Base-by-base conservation (phyloP, 1,284 basidiomycete species). In the Microbotryomycetes sp. region DNA sequence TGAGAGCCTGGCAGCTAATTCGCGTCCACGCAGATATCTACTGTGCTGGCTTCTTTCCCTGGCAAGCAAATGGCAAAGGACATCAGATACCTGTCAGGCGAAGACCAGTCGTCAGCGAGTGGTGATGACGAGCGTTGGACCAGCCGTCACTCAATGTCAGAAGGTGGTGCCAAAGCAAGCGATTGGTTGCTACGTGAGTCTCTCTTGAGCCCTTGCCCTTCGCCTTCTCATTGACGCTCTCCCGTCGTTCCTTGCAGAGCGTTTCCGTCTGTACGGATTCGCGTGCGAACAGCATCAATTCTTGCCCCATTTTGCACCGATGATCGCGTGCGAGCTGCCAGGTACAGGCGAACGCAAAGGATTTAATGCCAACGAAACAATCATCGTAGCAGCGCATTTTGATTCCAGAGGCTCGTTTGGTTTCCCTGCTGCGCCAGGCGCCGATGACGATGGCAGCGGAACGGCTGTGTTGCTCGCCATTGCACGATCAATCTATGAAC, bases 331-430 rank as follows among this genome's bases (percentile, higher is more conserved):
- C 59, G 52, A 32, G 3, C 19, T 68, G 16, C 57, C 61, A 45
- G 53, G 46, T 6, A 58, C 60, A 25, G 64, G 59, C 1, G 58
- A 45, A 0, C 36, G 48, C 15, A 57, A 53, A 4, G 46, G 54
- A 9, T 58, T 51, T 0, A 54, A 53, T 15, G 30, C 59, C 12
- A 63, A 68, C 28, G 71, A 66, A 30, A 61, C 58, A 32, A 73
- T 76, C 19, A 46, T 76, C 3, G 29, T 76, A 5, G 71, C 70
- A 5, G 75, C 74, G 5, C 65, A 72, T 66, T 49, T 74, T 69
- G 63, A 68, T 36, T 53, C 47, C 4, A 49, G 63, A 9, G 66
- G 64, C 15, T 64, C 65, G 12, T 69, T 69, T 45, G 64, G 64
- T 14, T 63, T 50, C 32, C 68, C 71, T 1, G 65, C 64, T 9